A percentile compares a stretch with the other conserved stretches of the same genome.
phyloP scores from a whole-genome alignment of 176 grass and related monocot genomes.

The Triticum timopheevii region DNA sequence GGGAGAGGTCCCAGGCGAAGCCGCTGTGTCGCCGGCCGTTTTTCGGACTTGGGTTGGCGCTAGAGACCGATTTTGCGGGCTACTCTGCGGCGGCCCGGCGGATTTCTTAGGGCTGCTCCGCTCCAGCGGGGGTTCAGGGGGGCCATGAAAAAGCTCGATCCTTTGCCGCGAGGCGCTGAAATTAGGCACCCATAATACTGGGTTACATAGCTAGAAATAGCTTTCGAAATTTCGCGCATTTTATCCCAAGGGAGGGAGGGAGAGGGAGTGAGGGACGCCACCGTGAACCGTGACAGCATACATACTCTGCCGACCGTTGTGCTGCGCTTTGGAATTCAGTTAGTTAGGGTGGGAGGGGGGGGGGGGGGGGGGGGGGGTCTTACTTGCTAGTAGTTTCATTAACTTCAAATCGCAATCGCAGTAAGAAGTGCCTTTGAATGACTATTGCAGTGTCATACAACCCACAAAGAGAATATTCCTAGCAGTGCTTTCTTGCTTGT shows the following conservation, averaged over 20 bases:
- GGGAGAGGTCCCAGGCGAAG: background rate
- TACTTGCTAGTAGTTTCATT: background rate
- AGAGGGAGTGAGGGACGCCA: background rate
- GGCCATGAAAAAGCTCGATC: background rate
- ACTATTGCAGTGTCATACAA: background rate
- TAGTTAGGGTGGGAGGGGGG: background rate
- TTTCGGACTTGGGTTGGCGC: background rate
- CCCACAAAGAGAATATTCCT: background rate
- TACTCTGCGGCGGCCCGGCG: background rate
- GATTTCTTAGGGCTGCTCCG: background rate
- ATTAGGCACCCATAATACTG: background rate
- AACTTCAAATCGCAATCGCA: background rate
- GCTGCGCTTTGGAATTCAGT: background rate
- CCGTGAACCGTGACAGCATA: background rate
- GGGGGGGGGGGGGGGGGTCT: background rate
- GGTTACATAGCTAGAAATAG: background rate
- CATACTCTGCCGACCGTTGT: constrained; percentile 3
- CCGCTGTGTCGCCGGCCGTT: background rate
- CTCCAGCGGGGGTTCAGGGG: background rate
- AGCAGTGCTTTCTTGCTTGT: background rate
- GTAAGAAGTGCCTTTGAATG: background rate
- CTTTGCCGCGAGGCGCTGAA: background rate
- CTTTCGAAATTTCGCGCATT: background rate
- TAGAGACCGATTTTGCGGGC: background rate
- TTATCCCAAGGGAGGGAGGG: background rate